Conservation (phyloP, 225 moss, liverwort and hornwort species). For the Pseudisothecium myosuroides region DNA sequence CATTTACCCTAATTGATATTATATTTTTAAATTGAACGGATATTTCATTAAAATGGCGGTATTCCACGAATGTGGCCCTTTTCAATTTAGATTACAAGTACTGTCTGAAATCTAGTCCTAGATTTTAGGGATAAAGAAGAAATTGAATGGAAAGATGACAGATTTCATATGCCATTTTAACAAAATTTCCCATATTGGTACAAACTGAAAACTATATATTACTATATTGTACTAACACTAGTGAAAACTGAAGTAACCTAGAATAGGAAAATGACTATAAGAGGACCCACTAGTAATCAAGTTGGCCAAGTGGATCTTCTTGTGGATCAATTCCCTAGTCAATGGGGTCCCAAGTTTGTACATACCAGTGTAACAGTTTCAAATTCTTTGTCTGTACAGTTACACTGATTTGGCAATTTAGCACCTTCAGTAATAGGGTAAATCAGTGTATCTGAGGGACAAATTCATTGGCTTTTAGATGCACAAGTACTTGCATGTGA, state of each 20-base stretch:
- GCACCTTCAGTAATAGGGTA: not conserved
- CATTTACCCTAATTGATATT: not conserved
- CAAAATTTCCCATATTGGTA: no score
- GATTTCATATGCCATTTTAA: no score
- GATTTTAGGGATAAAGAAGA: no score
- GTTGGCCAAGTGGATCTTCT: not conserved
- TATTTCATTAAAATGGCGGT: no score
- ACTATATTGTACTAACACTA: no score
- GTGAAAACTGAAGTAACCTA: no score
- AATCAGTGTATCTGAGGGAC: not conserved
- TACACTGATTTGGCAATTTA: not conserved
- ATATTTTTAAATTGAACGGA: not conserved
- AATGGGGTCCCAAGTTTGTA: not conserved
- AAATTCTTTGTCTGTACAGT: not conserved
- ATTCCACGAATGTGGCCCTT: no score
- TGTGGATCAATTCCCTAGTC: not conserved
- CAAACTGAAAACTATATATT: not conserved
- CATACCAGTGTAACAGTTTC: not conserved
- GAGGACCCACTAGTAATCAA: not conserved
- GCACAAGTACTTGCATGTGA: not conserved
- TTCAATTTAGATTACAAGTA: no score
- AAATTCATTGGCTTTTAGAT: not conserved
- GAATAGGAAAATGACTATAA: not conserved
- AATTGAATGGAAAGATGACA: no score
- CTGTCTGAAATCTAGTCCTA: no score